Base-by-base conservation (phyloP, 495 filamentous ascomycete genomes). In the Xylaria nigripes region DNA sequence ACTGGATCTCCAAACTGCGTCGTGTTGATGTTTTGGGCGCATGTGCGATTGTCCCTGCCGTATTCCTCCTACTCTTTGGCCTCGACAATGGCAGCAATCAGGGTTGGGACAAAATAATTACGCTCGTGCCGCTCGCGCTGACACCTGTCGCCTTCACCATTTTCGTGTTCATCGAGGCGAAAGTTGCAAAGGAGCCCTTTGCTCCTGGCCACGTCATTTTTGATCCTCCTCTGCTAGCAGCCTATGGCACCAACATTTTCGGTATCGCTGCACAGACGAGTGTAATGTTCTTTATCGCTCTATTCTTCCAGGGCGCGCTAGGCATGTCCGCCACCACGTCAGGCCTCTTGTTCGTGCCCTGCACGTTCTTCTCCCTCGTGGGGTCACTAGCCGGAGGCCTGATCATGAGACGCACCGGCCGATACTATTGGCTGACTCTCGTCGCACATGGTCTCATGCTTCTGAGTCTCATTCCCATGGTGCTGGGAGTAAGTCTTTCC, bases 21-120 rank as follows among this genome's bases (percentile, higher is more conserved):
- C 82, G 83, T 6, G 78, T 95, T 55, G 89, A 95, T 61, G 92
- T 94, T 61, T 68, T 86, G 1, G 89, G 89, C 8, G 89, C 90
- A 0, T 69, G 80, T 25, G 71, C 83, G 18, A 81, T 89, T 6
- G 73, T 91, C n/a, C 68, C 71, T 2, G 88, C 89, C 2, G 84
- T 92, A 0, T 82, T 87, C 48, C 72, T 76, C 4, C 74, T 95
- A 23, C 76, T 93, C 5, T 66, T 92, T 41, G 88, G 86, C 12
- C 75, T 95, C 12, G 89, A 95, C 63, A 78, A 81, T 48, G 89
- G 87, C 10, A 84, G 84, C 50, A 95, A 93, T 62, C 74, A 83
- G 30, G 78, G 81, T 18, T 89, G 90, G 85, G 69, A 59, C 6
- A 65, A 80, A 43, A 76, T 72, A 0, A 65, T 83, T 53, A 86